Evolutionary conservation across 106 monocot species (phyloP), one percentile per base, ranked within the genome.

Genomic region (Dendrobium catenatum): DNA sequence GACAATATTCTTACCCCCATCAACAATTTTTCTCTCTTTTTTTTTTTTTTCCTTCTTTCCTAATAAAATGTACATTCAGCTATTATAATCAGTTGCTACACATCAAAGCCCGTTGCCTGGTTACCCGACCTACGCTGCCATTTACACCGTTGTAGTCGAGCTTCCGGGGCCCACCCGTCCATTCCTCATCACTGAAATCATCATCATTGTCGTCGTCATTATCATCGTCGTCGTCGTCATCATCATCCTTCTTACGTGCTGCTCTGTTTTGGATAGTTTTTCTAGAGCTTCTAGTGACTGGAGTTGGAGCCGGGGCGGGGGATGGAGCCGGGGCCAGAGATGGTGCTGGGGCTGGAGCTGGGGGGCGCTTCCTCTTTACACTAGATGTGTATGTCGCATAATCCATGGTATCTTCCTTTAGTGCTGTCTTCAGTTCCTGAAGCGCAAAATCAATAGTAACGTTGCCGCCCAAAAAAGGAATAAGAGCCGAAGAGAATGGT

Each of bases 371-470:
- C 72, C 87, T 90, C 80, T 92, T 93, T 49, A 89, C 78, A 15
- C 55, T 86, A 20, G 87, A 72, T 24, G 88, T 86, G 55, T 89
- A 98, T 7, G 79, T 77, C 5, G 84, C 80, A 68, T 89, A 98
- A 79, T 98, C 97, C 73, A 91, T 85, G 1, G 92, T 83, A 77
- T 98, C 97, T 44, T 94, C 97, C 78, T 83, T 94, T 42, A 98
- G 83, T 24, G 84, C 75, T 70, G 84, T 81, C 84, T 98, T 98
- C 46, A 92, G 86, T 78, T 94, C 97, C 97, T 94, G 84, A 40
- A 84, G 43, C 4, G 41, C 15, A 82, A 42, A 29, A 47, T 40
- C 11, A 7, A 48, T 10, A 48, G 48, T 48, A 48, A 48, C 48
- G 11, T 48, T 48, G 48, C 48, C 6, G 11, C 37, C 37, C 48